Evolutionary conservation across 441 rosid genomes (phyloP).

Genomic region (Kokia cookei): DNA sequence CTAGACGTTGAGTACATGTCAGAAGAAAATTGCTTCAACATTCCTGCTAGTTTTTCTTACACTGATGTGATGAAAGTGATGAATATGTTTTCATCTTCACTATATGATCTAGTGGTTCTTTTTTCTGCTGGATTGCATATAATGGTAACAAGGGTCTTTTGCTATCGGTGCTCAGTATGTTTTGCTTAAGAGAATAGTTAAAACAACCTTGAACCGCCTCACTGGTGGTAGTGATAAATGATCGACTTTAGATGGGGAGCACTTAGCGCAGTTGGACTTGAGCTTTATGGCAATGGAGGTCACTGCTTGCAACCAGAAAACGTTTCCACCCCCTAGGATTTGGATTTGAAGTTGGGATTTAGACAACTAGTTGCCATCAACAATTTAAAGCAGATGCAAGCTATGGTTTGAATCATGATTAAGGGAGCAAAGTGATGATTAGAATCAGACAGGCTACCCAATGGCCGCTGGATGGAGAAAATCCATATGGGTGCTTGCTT

Average conservation of each 20-base stretch:
- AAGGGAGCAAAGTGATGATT: conserved; percentile 26
- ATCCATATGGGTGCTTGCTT: conserved; percentile 14
- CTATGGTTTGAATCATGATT: conserved; percentile 26
- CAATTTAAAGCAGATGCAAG: background rate
- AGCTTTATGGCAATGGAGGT: background rate
- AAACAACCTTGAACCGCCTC: background rate
- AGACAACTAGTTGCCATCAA: background rate
- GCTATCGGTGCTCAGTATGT: background rate
- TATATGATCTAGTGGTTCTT: background rate
- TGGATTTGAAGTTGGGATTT: background rate
- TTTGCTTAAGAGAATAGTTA: background rate
- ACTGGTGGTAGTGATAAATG: background rate
- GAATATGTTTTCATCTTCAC: background rate
- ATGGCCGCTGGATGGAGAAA: conserved; percentile 28
- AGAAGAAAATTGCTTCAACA: background rate
- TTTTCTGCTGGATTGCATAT: background rate
- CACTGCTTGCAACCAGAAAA: conserved; percentile 6
- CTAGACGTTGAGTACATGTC: background rate
- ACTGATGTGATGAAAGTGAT: background rate
- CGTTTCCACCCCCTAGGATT: background rate
- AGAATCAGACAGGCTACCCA: conserved; percentile 16
- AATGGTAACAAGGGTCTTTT: background rate
- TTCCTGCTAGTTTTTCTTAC: background rate
- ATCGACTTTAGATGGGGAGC: conserved; percentile 4
- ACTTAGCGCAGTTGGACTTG: background rate